Conservation (phyloP, 192 early-diverging fungal species). For the Coemansia sp. region DNA sequence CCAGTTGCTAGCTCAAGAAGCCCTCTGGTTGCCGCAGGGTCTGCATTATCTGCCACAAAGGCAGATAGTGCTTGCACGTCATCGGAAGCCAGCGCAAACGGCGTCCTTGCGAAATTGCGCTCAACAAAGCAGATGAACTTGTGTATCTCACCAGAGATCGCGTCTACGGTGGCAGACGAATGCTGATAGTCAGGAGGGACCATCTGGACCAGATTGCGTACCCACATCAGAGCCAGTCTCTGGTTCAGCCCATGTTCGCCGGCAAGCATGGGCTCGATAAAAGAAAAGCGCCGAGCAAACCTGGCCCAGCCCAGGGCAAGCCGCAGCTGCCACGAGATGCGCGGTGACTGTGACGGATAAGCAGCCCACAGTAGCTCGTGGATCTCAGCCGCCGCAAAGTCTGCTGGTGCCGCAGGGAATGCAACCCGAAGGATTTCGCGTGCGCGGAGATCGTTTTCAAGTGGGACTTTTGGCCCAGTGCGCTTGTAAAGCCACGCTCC, state of each 20-base stretch:
- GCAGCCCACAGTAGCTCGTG: constrained; percentile 19
- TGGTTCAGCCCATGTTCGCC: constrained; percentile 32
- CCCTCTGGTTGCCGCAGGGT: neutral
- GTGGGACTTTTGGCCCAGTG: neutral
- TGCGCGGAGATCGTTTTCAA: constrained; percentile 16
- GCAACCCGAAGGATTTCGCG: constrained; percentile 34
- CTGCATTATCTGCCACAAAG: constrained; percentile 14
- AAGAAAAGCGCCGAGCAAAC: constrained; percentile 31
- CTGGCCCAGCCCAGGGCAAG: constrained; percentile 40
- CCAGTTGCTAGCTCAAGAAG: constrained; percentile 13
- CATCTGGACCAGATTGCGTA: constrained; percentile 34
- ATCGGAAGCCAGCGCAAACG: constrained; percentile 18
- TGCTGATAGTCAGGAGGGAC: constrained; percentile 5
- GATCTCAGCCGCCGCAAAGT: constrained; percentile 35
- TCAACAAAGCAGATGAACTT: constrained; percentile 16
- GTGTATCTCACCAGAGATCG: neutral
- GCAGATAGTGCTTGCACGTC: constrained; percentile 10
- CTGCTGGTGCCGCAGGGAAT: constrained; percentile 46
- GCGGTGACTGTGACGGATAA: neutral
- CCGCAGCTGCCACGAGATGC: constrained; percentile 32
- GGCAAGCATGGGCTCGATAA: constrained; percentile 35
- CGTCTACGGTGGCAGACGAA: neutral
- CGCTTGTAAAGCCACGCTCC: neutral
- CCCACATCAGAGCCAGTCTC: constrained; percentile 31
- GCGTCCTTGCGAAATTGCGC: constrained; percentile 8